Base-by-base conservation (phyloP, 371 early-diverging fungal genomes). In the Apophysomyces ossiformis region DNA sequence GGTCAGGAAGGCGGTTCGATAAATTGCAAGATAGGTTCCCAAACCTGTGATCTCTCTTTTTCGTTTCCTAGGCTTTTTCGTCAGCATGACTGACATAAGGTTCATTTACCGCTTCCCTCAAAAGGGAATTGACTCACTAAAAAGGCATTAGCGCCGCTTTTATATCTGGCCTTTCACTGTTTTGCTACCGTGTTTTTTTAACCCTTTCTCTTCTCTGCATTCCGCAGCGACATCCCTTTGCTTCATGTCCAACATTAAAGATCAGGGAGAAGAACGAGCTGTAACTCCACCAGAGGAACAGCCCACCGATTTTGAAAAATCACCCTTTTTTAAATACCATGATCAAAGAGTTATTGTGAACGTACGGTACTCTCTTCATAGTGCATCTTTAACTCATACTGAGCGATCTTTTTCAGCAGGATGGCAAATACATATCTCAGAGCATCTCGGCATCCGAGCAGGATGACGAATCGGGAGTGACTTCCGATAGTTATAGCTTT, bases 281-380 rank as follows among this genome's bases (percentile, higher is more conserved):
- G n/a, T 47, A 7, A 47, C 47, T 47, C 47, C 47, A 15, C 16
- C 47, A 47, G 47, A 47, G n/a, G 47, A 47, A 7, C 47, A 47
- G 1, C 47, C 47, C 7, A 56, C 21, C 46, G 26, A 50, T 32
- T 46, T 62, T 60, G 77, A 81, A 39, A 61, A 70, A 57, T 68
- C 79, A 9, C 82, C 82, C 8, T 82, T 75, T 46, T 78, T 82
- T 69, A 73, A 82, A 57, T 82, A 82, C 56, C 82, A 82, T 58
- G 77, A 82, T 26, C 71, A 72, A 54, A 78, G 72, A 44, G 65
- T 73, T 3, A 75, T 77, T 56, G 73, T 77, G 56, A 82, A 70
- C 50, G 82, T 82, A 68, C 71, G 73, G 61, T n/a, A 4, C 4
- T n/a, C 37, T 32, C 12, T 37, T 26, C 36, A 54, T 32, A 44